Evolutionary conservation across 1,284 basidiomycete species (phyloP).

Genomic region (Sporisorium reilianum): DNA sequence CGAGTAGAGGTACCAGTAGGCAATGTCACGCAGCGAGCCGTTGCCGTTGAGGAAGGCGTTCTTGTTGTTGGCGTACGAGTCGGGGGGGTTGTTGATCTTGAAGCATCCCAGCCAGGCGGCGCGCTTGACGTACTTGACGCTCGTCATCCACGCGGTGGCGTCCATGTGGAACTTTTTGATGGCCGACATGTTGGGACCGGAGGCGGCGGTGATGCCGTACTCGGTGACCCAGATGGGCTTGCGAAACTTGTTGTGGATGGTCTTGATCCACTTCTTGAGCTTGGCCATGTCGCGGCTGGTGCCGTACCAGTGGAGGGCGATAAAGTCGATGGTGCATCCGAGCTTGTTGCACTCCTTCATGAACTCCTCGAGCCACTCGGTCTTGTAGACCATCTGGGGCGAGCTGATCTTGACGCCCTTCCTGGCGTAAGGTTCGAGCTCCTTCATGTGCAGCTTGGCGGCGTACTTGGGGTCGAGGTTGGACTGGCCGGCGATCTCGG

Average conservation of each 20-base stretch:
- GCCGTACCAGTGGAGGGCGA: constrained; percentile 69
- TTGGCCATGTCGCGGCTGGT: constrained; percentile 51
- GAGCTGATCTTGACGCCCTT: constrained; percentile 64
- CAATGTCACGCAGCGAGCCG: constrained; percentile 54
- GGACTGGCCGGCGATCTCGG: constrained; percentile 61
- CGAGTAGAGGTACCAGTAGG: constrained; percentile 58
- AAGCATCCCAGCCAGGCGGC: constrained; percentile 67
- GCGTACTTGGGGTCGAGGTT: constrained; percentile 59
- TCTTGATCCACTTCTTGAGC: constrained; percentile 59
- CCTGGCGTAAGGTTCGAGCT: constrained; percentile 62
- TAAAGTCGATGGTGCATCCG: constrained; percentile 63
- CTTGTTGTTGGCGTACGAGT: constrained; percentile 61
- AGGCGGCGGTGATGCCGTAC: constrained; percentile 63
- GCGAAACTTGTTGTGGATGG: constrained; percentile 55
- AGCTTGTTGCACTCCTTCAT: constrained; percentile 59
- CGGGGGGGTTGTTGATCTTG: constrained; percentile 57
- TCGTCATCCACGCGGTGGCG: constrained; percentile 55
- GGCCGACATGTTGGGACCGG: constrained; percentile 47
- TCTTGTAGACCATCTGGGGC: constrained; percentile 67
- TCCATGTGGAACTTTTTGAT: constrained; percentile 60
- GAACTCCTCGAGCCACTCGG: constrained; percentile 62
- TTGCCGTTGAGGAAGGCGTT: constrained; percentile 64
- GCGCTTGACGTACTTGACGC: constrained; percentile 60
- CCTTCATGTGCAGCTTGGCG: constrained; percentile 57
- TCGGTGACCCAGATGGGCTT: constrained; percentile 67